Percentiles rank a stretch among this genome's conserved stretches.
These are phyloP conservation scores for Penicillium oxalicum DNA, from an alignment of 2,329 filamentous ascomycete genomes.

Conservation along the genomic window DNA sequence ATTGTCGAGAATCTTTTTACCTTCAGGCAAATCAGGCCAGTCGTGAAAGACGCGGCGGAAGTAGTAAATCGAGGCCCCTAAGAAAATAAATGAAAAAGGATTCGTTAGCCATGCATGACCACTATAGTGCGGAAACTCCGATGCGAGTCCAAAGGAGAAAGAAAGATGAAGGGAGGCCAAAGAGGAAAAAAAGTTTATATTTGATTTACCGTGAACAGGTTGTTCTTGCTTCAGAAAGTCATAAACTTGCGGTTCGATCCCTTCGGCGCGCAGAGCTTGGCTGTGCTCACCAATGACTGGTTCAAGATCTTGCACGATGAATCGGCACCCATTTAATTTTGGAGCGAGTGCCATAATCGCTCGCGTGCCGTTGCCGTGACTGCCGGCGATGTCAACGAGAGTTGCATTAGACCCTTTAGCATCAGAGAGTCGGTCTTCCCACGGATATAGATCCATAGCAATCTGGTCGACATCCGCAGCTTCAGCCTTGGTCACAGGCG, in stretches of 20 bases:
- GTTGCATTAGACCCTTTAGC: conserved; percentile 10
- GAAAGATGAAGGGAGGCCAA: neutral
- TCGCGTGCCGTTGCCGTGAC: conserved; percentile 13
- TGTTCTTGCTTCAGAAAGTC: neutral
- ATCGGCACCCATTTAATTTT: conserved; percentile 10
- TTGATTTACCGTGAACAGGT: neutral
- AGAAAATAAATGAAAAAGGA: neutral
- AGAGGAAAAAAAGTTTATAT: neutral
- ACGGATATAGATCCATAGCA: conserved; percentile 21
- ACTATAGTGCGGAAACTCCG: neutral
- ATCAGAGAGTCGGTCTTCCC: conserved; percentile 7
- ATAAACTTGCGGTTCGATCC: neutral
- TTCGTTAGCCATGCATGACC: neutral
- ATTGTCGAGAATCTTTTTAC: conserved; percentile 16
- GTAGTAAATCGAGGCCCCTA: conserved; percentile 27
- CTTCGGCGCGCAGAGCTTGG: neutral
- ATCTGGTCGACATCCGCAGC: conserved; percentile 10
- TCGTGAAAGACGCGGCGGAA: conserved; percentile 30
- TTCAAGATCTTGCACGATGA: conserved; percentile 21
- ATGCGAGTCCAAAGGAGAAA: neutral
- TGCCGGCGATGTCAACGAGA: conserved; percentile 19
- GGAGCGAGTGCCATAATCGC: conserved; percentile 11
- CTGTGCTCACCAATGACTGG: conserved; percentile 12
- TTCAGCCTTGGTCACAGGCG: conserved; percentile 15
- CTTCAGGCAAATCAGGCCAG: conserved; percentile 18